A percentile compares a stretch with the other conserved stretches of the same genome.
These are phyloP conservation scores for Symbiodinium pilosum DNA, from an alignment of 73 alveolate species.

Conservation along the genomic window DNA sequence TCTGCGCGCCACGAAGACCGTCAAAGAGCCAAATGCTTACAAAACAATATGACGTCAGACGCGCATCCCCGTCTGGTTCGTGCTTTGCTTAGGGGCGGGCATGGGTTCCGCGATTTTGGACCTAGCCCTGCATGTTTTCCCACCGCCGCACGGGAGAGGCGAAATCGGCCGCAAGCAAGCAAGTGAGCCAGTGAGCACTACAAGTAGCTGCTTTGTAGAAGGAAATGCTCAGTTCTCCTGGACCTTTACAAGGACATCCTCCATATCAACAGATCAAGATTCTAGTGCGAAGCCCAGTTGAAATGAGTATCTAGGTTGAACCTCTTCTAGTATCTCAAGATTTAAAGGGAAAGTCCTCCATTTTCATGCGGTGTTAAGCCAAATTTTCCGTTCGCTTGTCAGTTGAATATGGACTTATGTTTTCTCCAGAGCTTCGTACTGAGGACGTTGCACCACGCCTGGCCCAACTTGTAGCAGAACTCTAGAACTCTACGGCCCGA, in stretches of 20 bases:
- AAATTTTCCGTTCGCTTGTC: background rate
- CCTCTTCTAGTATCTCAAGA: too few relatives aligned
- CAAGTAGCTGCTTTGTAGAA: background rate
- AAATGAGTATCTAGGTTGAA: background rate
- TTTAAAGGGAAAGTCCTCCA: background rate
- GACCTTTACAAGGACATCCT: background rate
- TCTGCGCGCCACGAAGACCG: too few relatives aligned
- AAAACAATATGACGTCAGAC: background rate
- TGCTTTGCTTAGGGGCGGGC: background rate
- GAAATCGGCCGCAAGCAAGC: background rate
- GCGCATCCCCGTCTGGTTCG: background rate
- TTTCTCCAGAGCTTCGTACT: background rate
- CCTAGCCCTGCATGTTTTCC: background rate
- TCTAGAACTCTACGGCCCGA: background rate
- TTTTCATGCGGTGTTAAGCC: background rate
- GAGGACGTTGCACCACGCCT: background rate
- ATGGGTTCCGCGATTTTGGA: background rate
- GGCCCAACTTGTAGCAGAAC: background rate
- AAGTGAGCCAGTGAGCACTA: background rate
- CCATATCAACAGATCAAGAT: background rate
- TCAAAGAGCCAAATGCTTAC: background rate
- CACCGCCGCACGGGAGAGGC: background rate
- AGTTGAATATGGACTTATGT: background rate
- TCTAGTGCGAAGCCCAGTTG: background rate
- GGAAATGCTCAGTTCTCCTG: background rate